Percentiles rank a stretch among this genome's conserved stretches.
Conservation (phyloP, 768 basidiomycete species). For the Leccinum variicolor region DNA sequence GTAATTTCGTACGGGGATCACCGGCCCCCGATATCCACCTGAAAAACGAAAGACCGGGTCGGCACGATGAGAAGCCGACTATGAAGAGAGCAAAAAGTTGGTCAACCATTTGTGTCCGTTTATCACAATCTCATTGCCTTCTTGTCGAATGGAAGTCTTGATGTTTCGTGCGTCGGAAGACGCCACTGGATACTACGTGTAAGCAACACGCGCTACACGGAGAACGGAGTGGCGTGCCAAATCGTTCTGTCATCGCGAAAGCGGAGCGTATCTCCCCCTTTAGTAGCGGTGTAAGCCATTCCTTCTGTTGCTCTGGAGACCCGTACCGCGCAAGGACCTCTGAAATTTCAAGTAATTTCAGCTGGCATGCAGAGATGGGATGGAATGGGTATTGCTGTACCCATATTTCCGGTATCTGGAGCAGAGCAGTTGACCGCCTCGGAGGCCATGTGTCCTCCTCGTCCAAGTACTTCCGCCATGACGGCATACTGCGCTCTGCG, state of each 20-base stretch:
- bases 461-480: constrained; percentile 94
- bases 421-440: constrained; percentile 93
- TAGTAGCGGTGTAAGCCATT: constrained; percentile 84
- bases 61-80: constrained; percentile 10
- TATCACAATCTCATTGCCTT: constrained; percentile 86
- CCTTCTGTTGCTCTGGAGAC: constrained; percentile 84
- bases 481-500: constrained; percentile 74
- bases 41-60: constrained; percentile 4
- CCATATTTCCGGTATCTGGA: constrained; percentile 98
- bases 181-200: constrained; percentile 46
- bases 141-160: constrained; percentile 76
- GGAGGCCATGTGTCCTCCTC: constrained; percentile 76
- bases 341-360: constrained; percentile 29
- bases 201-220: constrained; percentile 4
- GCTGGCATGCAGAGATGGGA: background rate
- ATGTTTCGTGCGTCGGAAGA: constrained; percentile 97
- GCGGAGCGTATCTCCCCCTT: constrained; percentile 92
- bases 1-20: constrained; percentile 83
- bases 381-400: constrained; percentile 34
- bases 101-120: constrained; percentile 94
- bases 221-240: constrained; percentile 44
- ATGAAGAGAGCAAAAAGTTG: background rate
- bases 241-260: constrained; percentile 96
- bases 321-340: constrained; percentile 97
- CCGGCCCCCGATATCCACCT: constrained; percentile 99